Conservation (phyloP, 768 basidiomycete species). For the Termitomyces titanicus region DNA sequence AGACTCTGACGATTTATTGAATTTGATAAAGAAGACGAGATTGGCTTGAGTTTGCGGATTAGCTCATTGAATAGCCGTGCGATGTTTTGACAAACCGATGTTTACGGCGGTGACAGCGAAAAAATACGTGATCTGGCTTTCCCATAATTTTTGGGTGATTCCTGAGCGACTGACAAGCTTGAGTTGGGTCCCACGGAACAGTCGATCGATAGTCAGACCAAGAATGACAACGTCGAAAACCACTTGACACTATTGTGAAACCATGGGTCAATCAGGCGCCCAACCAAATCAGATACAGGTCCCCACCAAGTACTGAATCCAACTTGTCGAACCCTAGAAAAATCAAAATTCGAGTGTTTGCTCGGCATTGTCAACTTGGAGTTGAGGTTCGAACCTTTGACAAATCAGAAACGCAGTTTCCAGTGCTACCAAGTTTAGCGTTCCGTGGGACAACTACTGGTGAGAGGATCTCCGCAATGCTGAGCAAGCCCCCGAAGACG, state of each 20-base stretch:
- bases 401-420: constrained; percentile 17
- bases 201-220: constrained; percentile 14
- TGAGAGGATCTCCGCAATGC: constrained; percentile 15
- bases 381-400: constrained; percentile 10
- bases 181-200: constrained; percentile 16
- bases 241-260: constrained; percentile 12
- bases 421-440: constrained; percentile 11
- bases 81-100: constrained; percentile 10
- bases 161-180: constrained; percentile 14
- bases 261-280: neutral
- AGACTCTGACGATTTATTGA: constrained; percentile 15
- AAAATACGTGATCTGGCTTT: constrained; percentile 20
- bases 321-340: constrained; percentile 16
- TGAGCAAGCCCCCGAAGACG: constrained; percentile 15
- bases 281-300: too few relatives aligned
- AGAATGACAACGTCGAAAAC: constrained; percentile 17
- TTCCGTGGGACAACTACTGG: constrained; percentile 18
- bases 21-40: constrained; percentile 18
- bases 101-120: constrained; percentile 16
- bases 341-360: neutral
- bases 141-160: constrained; percentile 18
- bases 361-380: neutral
- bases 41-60: constrained; percentile 10
- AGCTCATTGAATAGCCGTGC: neutral
- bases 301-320: constrained; percentile 18